Percentiles rank a stretch among this genome's conserved stretches.
These are phyloP conservation scores for Mikania micrantha DNA, from an alignment of 129 eudicot species.

Conservation along the genomic window DNA sequence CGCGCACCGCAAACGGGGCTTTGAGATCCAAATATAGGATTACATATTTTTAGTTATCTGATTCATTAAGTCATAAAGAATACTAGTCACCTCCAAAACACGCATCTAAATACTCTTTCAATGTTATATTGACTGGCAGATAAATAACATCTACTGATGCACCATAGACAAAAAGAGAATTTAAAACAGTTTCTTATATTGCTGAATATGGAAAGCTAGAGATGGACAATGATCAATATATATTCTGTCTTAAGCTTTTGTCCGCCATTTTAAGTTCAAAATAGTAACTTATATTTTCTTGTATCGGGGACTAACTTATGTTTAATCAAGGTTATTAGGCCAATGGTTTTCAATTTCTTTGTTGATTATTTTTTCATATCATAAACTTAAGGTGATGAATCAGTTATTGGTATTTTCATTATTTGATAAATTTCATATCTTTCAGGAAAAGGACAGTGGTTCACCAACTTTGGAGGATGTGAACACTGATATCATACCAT, in stretches of 20 bases:
- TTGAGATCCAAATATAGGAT: not conserved
- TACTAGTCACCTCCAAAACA: not conserved
- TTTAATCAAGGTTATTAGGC: not conserved
- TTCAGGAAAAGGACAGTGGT: conserved; percentile 45
- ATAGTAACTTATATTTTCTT: not conserved
- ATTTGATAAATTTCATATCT: conserved; percentile 2
- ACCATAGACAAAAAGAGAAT: not conserved
- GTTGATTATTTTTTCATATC: not conserved
- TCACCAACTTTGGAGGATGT: conserved; percentile 23
- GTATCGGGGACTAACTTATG: not conserved
- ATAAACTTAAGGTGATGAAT: not conserved
- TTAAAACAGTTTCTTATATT: not conserved
- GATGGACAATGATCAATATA: not conserved
- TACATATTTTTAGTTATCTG: not conserved
- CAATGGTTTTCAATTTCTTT: not conserved
- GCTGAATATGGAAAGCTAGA: not conserved
- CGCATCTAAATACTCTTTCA: not conserved
- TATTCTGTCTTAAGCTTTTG: not conserved
- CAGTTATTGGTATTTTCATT: not conserved
- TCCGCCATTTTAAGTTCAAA: not conserved
- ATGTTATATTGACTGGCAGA: not conserved
- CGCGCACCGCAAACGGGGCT: too few relatives aligned
- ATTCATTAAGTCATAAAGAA: not conserved
- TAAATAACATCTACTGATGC: not conserved
- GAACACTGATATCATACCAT: conserved; percentile 56